Base-by-base conservation (phyloP, 257 asterid genomes). In the Echium plantagineum region DNA sequence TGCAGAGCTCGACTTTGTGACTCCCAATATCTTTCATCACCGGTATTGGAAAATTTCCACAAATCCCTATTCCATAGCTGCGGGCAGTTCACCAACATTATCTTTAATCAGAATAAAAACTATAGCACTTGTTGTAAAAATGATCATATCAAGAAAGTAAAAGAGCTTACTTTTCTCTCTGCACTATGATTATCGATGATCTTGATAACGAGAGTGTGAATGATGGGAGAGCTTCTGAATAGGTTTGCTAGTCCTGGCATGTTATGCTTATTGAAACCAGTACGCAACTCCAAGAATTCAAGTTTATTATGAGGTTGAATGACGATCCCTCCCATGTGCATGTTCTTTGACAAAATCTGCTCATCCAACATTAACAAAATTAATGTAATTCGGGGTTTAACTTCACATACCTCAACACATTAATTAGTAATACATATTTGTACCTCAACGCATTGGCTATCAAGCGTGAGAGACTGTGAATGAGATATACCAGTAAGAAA, bases 21-120 rank as follows among this genome's bases (percentile, higher is more conserved):
- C 51, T 85, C 96, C 97, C 96, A 90, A 58, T 70, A 84, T 56
- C 70, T 72, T 68, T 89, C 96, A 66, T 81, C 94, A 13, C 85
- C 84, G 0, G 85, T 70, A 74, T 77, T 79, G 15, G 84, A 68
- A 12, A 67, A 57, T 62, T 80, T 82, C 96, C 83, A 78, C 0
- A 75, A 67, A 12, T 83, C 86, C 80, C 74, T 79, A 74, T 82
- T 76, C 94, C 86, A 78, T 75, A 73, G 75, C 93, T 86, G 76
- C 19, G 13, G 17, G 4, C 18, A 17, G 54, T 35, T 12, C 1
- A 1, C 31, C 21, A 18, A 18, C 38, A 28, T 30, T 21, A 9
- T n/a, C 2, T 10, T 10, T 42, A 10, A 7, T 42, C 49, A 42
- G 10, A 42, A 16, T 24, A 5, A n/a, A 51, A 53, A 20, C 15